These are phyloP conservation scores for Xerophyta viscosa DNA, from an alignment of 106 monocot species.

Conservation along the genomic window DNA sequence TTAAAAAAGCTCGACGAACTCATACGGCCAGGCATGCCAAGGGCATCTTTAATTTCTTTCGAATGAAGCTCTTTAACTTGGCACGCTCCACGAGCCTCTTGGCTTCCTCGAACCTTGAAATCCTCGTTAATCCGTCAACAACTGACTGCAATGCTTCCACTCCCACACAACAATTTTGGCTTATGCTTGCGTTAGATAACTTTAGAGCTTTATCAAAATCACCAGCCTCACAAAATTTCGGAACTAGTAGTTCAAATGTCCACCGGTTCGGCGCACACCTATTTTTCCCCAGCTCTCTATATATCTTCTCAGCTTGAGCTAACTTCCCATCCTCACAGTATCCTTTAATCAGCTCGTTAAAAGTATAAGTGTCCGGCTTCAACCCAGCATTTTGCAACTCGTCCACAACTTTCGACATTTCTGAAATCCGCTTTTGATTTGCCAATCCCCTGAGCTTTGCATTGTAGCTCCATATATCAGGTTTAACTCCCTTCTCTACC, in stretches of 20 bases:
- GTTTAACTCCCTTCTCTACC: slow-evolving; percentile 10
- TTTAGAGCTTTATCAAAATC: slow-evolving; percentile 51
- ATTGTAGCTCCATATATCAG: slow-evolving; percentile 24
- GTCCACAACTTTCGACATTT: slow-evolving; percentile 15
- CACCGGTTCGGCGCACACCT: slow-evolving; percentile 28
- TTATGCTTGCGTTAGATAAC: slow-evolving; percentile 45
- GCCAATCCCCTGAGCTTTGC: slow-evolving; percentile 30
- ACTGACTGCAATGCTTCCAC: slow-evolving; percentile 26
- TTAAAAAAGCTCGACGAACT: neutral
- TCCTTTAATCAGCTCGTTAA: slow-evolving; percentile 57
- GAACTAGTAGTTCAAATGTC: slow-evolving; percentile 42
- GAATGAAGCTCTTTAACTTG: slow-evolving; percentile 23
- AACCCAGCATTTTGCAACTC: slow-evolving; percentile 15
- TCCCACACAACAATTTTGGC: slow-evolving; percentile 15
- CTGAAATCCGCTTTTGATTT: slow-evolving; percentile 3
- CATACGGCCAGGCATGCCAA: neutral
- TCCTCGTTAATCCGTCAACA: slow-evolving; percentile 31
- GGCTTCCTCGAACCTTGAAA: slow-evolving; percentile 43
- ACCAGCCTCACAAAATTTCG: slow-evolving; percentile 30
- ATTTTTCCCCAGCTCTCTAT: slow-evolving; percentile 27
- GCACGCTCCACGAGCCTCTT: slow-evolving; percentile 42
- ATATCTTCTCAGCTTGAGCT: slow-evolving; percentile 49
- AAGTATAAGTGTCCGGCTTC: slow-evolving; percentile 20
- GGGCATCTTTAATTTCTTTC: slow-evolving; percentile 21
- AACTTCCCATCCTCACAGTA: slow-evolving; percentile 41